Base-by-base conservation (phyloP, 2,329 filamentous ascomycete genomes). In the Colletotrichum lupini region DNA sequence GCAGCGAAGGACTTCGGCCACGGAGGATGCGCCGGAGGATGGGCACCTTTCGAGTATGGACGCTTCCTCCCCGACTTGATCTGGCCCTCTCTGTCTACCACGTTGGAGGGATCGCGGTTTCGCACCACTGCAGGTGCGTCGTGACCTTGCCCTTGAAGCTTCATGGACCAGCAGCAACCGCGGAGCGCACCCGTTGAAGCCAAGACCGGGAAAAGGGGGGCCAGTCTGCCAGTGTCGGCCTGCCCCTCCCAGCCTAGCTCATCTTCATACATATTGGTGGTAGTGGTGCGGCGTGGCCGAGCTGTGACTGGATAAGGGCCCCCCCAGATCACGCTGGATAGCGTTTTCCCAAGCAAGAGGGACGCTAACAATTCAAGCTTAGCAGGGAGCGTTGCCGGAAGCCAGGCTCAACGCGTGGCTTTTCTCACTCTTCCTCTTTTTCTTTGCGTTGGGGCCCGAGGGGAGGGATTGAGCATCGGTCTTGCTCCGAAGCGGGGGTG, bases 331-430 rank as follows among this genome's bases (percentile, higher is more conserved):
- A 58, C 46, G 37, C 59, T 55, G 59, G 32, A 69, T 37, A 8
- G 24, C 60, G 7, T 46, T 12, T 46, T 65, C 32, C 60, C 70
- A 52, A 42, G 67, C 56, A 60, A 28, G 46, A 70, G 55, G 71
- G 35, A 73, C 71, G 71, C 71, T 66, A 73, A 60, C 28, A 62
- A 57, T 61, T 71, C 67, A 73, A 73, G 71, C 71, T 70, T 66
- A 65, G 67, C 67, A 57, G 30, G 52, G 35, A 57, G 32, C 12
- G 14, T 30, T 12, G 59, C 59, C 56, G 61, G 67, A 60, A 57
- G 60, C 37, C 55, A 64, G 66, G 66, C 58, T 37, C 52, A 53
- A 28, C 52, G 30, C 32, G 62, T 60, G 68, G 62, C 68, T 60
- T 59, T n/a, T 53, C 16, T 42, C 16, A 7, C 37, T 42, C 37